Percentiles rank a stretch among this genome's conserved stretches.
These are phyloP conservation scores for Septoria linicola DNA, from an alignment of 2,329 filamentous ascomycete genomes.

Conservation along the genomic window DNA sequence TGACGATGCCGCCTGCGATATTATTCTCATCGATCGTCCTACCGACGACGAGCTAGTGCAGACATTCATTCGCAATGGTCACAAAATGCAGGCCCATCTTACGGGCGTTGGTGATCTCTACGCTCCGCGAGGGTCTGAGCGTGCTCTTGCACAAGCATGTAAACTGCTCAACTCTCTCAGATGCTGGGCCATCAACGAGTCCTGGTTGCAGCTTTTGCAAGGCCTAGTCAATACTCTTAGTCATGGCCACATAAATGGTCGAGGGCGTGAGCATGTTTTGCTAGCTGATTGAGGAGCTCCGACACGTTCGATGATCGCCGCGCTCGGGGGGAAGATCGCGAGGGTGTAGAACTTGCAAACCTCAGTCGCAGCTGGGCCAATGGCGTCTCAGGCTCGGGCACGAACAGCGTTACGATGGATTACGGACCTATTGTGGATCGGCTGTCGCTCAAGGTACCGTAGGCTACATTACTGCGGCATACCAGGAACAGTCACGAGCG, in stretches of 20 bases:
- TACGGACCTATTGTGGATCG: no score
- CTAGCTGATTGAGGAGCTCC: no score
- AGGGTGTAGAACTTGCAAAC: no score
- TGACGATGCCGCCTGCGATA: conserved; percentile 27
- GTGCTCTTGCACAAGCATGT: conserved; percentile 42
- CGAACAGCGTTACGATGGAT: no score
- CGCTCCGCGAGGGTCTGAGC: conserved; percentile 38
- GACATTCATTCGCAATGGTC: conserved; percentile 53
- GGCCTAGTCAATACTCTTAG: conserved; percentile 7
- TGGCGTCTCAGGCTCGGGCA: no score
- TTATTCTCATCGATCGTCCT: conserved; percentile 56
- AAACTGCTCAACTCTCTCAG: conserved; percentile 35
- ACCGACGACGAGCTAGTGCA: conserved; percentile 60
- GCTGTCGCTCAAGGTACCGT: no score
- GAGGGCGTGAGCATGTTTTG: no score
- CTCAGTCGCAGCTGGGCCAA: no score
- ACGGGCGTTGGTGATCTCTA: conserved; percentile 55
- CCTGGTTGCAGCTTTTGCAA: conserved; percentile 14
- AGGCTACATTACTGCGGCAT: no score
- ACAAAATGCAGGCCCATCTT: conserved; percentile 52
- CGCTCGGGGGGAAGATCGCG: no score
- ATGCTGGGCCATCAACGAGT: conserved; percentile 22
- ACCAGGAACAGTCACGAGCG: no score
- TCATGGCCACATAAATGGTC: background rate
- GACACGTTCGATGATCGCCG: no score